These are phyloP conservation scores for Gastrodia elata DNA, from an alignment of 106 monocot species.

Conservation along the genomic window DNA sequence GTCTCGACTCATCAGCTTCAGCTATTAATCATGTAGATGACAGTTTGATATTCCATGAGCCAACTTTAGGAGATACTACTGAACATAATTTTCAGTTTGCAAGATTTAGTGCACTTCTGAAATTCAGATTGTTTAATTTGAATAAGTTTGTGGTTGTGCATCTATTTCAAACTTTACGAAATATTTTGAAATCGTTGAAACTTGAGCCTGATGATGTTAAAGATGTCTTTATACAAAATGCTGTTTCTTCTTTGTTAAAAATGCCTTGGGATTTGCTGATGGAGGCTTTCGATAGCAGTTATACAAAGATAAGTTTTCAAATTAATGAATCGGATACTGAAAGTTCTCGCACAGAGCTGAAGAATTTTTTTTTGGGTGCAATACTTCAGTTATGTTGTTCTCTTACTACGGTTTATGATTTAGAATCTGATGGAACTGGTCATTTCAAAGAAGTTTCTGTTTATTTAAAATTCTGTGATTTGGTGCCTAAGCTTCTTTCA, in stretches of 20 bases:
- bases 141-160: conserved; percentile 19
- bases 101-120: conserved; percentile 23
- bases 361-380: conserved; percentile 27
- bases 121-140: conserved; percentile 15
- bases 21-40: conserved; percentile 8
- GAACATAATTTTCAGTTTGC: conserved; percentile 15
- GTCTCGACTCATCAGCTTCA: conserved; percentile 3
- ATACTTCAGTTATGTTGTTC: conserved; percentile 49
- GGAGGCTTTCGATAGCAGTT: conserved; percentile 3
- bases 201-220: conserved; percentile 24
- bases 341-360: conserved; percentile 5
- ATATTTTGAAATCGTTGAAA: conserved; percentile 49
- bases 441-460: conserved; percentile 14
- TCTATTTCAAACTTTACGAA: conserved; percentile 40
- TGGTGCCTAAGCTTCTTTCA: conserved; percentile 38
- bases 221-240: conserved; percentile 25
- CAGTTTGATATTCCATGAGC: background rate
- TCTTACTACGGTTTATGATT: conserved; percentile 26
- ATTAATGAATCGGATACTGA: conserved; percentile 9
- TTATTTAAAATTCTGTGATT: conserved; percentile 21
- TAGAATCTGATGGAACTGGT: conserved; percentile 10
- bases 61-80: background rate
- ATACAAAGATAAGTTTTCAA: background rate
- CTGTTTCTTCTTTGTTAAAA: conserved; percentile 28
- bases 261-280: conserved; percentile 41